Evolutionary conservation across 2,329 filamentous ascomycete genomes (phyloP), one percentile per base, ranked within the genome.

Genomic region (Colletotrichum siamense): DNA sequence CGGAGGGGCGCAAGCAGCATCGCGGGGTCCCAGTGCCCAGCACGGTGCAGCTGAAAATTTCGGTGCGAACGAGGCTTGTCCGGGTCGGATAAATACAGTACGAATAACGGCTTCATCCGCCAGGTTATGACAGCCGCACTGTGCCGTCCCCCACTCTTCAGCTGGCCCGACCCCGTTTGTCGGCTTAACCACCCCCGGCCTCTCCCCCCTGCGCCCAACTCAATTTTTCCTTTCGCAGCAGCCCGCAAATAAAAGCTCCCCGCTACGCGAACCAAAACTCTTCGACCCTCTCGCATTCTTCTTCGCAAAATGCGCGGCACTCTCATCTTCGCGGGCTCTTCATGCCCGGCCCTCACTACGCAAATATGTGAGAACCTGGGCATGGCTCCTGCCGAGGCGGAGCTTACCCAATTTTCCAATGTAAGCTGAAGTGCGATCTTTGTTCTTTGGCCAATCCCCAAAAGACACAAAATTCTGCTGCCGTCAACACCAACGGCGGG

Each of bases 391-490:
- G 92, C 92, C 78, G 87, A 90, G 77, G 91, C 92, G 80, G 92
- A 94, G 87, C 88, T 94, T 80, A 91, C 91, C 76, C 92, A 94
- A 85, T 94, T 94, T 86, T 92, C 92, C 83, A 94, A 94, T 90
- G 91, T 92, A 87, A 88, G 87, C 87, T 86, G 81, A 71, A 73
- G 71, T 72, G 71, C 76, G 69, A 67, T 78, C 66, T 67, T 73
- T 34, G 67, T 76, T 69, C 67, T 73, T 49, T 65, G 68, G 55
- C 32, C 26, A 39, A 30, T 61, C 28, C 69, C n/a, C 73, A 32
- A 65, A 49, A 49, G 49, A 59, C 72, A 63, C 73, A 67, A 39
- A 34, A 52, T 63, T 59, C 44, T 69, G n/a, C 52, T 69, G 74
- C 64, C 65, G 49, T 66, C 59, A 62, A 77, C 49, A 71, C 32